A percentile compares a stretch with the other conserved stretches of the same genome.
These are phyloP conservation scores for Populus simonii DNA, from an alignment of 345 rosid genomes.

Conservation along the genomic window DNA sequence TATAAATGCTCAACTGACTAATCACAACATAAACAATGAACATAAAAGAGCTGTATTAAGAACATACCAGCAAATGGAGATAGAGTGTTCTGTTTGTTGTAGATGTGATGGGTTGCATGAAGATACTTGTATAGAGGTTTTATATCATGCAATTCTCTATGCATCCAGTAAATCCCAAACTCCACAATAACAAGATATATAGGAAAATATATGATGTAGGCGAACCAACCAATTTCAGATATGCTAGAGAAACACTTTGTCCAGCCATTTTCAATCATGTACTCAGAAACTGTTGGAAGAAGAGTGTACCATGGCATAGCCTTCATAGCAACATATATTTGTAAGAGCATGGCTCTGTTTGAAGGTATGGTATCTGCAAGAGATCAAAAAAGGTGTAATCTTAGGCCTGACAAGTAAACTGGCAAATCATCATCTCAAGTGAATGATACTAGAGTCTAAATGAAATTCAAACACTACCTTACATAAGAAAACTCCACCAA, in stretches of 20 bases:
- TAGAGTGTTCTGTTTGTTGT: constrained; percentile 94
- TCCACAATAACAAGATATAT: constrained; percentile 69
- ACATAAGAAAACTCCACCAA: neutral
- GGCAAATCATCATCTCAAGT: neutral
- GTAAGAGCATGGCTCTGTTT: constrained; percentile 75
- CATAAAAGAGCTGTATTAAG: neutral
- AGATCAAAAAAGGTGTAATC: constrained; percentile 11
- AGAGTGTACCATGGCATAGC: constrained; percentile 87
- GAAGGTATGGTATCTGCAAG: constrained; percentile 87
- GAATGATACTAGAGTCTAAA: neutral
- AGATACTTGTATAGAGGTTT: constrained; percentile 86
- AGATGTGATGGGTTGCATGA: constrained; percentile 90
- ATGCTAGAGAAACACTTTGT: constrained; percentile 63
- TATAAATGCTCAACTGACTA: constrained; percentile 1
- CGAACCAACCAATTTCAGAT: constrained; percentile 62
- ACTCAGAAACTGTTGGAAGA: constrained; percentile 81
- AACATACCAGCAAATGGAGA: constrained; percentile 92
- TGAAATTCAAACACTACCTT: neutral
- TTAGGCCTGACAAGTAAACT: neutral
- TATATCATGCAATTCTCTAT: constrained; percentile 88
- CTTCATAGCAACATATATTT: constrained; percentile 89
- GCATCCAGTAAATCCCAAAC: constrained; percentile 97
- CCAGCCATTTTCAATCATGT: constrained; percentile 89
- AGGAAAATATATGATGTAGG: constrained; percentile 41
- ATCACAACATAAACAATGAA: neutral